Base-by-base conservation (phyloP, 345 rosid species). In the Camelina sativa region DNA sequence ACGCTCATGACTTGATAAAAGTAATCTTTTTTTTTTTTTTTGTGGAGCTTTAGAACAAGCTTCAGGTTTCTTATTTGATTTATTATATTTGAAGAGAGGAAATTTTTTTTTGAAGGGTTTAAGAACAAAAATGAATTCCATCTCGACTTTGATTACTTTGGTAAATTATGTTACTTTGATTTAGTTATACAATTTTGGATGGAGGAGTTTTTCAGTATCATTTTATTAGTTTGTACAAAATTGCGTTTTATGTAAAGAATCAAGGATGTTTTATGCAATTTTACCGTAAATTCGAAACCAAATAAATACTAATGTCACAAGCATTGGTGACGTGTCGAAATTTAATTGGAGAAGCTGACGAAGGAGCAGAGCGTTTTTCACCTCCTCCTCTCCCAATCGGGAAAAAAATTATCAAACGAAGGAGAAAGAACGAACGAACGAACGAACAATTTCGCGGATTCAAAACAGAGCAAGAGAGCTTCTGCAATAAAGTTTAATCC, bases 321-420 rank as follows among this genome's bases (percentile, higher is more conserved):
- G 7, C 3, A 15, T 35, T 19, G 30, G 17, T 35, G 71, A 76
- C 75, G 66, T 76, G 80, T 55, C 71, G 0, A 37, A 2, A 16
- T 12, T 0, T 25, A 6, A 76, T 46, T 76, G 80, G 80, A 47
- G 4, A 3, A 57, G 20, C 19, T 76, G 65, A 76, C 80, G 79
- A 41, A 11, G 7, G 74, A 43, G 12, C 69, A 51, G 9, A 13
- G 50, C 56, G 35, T 54, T 34, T n/a, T n/a, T 7, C 57, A 25
- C 28, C 4, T 56, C 37, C 64, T 56, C 37, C 64, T 32, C 65
- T 69, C 57, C 48, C 17, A 0, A 11, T 8, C 40, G 17, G 20
- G 47, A 35, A 16, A 16, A 2, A 2, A 16, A 23, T 6, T 1
- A 64, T 55, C 34, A 17, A 22, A 20, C 1, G 58, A 61, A 76